Conservation (phyloP, 176 grass and related monocot species). For the Cenchrus fungigraminus region DNA sequence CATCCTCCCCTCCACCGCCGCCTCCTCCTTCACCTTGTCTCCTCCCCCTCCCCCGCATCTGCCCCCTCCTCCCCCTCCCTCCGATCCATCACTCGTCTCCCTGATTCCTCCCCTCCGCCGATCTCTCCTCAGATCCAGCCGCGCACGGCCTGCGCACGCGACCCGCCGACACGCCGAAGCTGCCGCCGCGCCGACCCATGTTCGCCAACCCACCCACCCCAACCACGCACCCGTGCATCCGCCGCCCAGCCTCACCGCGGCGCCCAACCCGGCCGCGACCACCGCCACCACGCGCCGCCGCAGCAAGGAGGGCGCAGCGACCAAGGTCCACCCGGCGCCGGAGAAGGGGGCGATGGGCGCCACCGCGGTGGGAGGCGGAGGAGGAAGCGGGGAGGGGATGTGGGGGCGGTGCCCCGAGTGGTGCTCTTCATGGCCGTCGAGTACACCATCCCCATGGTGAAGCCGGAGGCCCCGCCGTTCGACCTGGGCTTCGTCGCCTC, state of each 20-base stretch:
- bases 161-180: not conserved
- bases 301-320: not conserved
- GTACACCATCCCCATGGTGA: slow-evolving; percentile 92
- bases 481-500: slow-evolving; percentile 66
- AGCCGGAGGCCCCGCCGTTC: slow-evolving; percentile 58
- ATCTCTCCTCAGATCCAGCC: too few relatives aligned
- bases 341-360: not conserved
- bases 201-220: not conserved
- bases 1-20: too few relatives aligned
- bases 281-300: slow-evolving; percentile 21
- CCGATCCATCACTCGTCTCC: too few relatives aligned
- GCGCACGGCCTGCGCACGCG: not conserved
- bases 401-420: slow-evolving; percentile 31
- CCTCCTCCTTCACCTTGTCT: too few relatives aligned
- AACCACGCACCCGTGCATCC: slow-evolving; percentile 15
- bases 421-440: slow-evolving; percentile 88
- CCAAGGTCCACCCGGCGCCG: slow-evolving; percentile 13
- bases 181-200: not conserved
- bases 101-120: too few relatives aligned
- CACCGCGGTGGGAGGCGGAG: not conserved
- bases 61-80: too few relatives aligned
- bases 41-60: too few relatives aligned
- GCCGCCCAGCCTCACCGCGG: slow-evolving; percentile 45
- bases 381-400: not conserved
- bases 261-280: not conserved